Evolutionary conservation across 805 yeast genomes (phyloP).

Genomic region (Metschnikowia orientalis): DNA sequence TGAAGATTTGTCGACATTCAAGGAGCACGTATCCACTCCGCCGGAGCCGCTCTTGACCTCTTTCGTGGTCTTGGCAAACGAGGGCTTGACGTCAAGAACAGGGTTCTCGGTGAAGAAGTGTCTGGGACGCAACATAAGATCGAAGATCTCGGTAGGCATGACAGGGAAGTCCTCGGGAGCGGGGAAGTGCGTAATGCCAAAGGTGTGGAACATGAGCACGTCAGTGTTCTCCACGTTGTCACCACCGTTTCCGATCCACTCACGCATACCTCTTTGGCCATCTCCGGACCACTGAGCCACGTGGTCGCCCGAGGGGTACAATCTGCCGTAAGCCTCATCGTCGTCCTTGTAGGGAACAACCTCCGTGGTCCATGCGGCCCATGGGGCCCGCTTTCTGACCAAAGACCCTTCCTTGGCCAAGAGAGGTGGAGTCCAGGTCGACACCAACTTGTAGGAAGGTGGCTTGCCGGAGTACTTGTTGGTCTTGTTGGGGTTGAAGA

Average conservation of each 20-base stretch:
- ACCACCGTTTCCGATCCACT: slow-evolving; percentile 62
- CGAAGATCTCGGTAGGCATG: slow-evolving; percentile 83
- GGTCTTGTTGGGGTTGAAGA: slow-evolving; percentile 64
- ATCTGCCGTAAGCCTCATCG: slow-evolving; percentile 47
- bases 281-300: slow-evolving; percentile 74
- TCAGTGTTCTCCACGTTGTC: slow-evolving; percentile 63
- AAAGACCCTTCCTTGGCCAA: slow-evolving; percentile 71
- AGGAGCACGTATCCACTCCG: slow-evolving; percentile 33
- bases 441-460: slow-evolving; percentile 70
- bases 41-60: slow-evolving; percentile 38
- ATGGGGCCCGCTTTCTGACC: slow-evolving; percentile 77
- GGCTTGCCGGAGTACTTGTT: slow-evolving; percentile 73
- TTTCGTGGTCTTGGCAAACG: slow-evolving; percentile 40
- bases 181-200: slow-evolving; percentile 83
- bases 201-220: slow-evolving; percentile 72
- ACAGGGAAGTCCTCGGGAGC: slow-evolving; percentile 88
- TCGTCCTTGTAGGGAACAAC: slow-evolving; percentile 69
- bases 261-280: slow-evolving; percentile 59
- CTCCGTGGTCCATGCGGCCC: slow-evolving; percentile 64
- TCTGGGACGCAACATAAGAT: slow-evolving; percentile 70
- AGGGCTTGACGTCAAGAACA: slow-evolving; percentile 68
- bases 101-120: slow-evolving; percentile 78
- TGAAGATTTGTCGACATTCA: slow-evolving; percentile 44
- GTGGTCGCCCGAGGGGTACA: slow-evolving; percentile 78
- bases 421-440: slow-evolving; percentile 68